Percentiles rank a stretch among this genome's conserved stretches.
Conservation (phyloP, 169 alveolate genomes). For the Perkinsus chesapeaki region DNA sequence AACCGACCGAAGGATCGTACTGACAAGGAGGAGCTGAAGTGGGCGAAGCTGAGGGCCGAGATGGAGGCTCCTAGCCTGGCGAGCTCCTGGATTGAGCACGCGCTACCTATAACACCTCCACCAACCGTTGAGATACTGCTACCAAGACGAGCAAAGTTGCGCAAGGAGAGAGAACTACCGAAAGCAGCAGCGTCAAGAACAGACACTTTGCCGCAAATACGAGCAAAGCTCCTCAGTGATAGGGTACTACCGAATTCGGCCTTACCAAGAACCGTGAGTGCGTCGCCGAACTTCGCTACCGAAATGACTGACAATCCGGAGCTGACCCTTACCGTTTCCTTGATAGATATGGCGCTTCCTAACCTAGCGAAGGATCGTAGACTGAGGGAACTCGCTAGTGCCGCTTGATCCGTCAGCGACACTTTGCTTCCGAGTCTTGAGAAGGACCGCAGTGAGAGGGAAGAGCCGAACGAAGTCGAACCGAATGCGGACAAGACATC, state of each 20-base stretch:
- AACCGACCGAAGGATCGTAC: conserved; percentile 8
- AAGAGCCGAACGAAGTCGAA: background rate
- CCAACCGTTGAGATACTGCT: background rate
- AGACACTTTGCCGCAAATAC: background rate
- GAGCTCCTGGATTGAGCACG: background rate
- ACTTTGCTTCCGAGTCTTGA: background rate
- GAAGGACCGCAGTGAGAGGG: background rate
- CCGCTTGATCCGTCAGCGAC: background rate
- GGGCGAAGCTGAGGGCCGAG: background rate
- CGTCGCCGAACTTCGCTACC: background rate
- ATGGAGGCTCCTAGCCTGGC: background rate
- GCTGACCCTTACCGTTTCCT: background rate
- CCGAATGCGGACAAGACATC: background rate
- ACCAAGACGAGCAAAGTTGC: background rate
- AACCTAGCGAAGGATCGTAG: background rate
- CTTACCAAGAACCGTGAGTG: background rate
- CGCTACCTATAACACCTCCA: background rate
- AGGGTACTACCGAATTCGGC: background rate
- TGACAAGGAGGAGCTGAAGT: background rate
- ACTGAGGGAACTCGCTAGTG: background rate
- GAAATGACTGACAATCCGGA: background rate
- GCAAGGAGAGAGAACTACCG: background rate
- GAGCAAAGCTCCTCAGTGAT: background rate
- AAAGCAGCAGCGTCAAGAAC: background rate
- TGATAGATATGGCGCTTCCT: background rate